phyloP scores from a whole-genome alignment of 805 yeast species.

The Kazachstania africana region DNA sequence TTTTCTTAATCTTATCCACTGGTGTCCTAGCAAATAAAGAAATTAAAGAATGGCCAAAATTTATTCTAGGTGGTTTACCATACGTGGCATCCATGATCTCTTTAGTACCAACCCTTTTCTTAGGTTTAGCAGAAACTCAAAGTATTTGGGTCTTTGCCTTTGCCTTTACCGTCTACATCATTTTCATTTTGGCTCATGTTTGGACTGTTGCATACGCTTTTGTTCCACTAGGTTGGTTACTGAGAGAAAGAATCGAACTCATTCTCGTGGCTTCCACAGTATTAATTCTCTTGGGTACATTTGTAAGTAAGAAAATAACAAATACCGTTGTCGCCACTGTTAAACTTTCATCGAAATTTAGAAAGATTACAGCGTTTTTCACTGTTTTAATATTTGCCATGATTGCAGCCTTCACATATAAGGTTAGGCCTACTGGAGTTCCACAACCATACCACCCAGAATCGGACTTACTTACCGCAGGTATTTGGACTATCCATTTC shows the following conservation, averaged over 20 bases:
- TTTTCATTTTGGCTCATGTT: constrained; percentile 68
- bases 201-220: constrained; percentile 98
- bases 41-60: constrained; percentile 21
- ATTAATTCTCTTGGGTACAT: constrained; percentile 42
- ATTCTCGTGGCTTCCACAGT: constrained; percentile 48
- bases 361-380: constrained; percentile 9
- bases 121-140: constrained; percentile 41
- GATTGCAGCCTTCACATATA: constrained; percentile 15
- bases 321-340: background rate
- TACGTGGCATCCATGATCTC: constrained; percentile 57
- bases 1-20: constrained; percentile 21
- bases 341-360: constrained; percentile 6
- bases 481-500: constrained; percentile 97
- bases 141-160: constrained; percentile 43
- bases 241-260: constrained; percentile 82
- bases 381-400: constrained; percentile 8
- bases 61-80: constrained; percentile 51
- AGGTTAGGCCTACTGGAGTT: constrained; percentile 28
- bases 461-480: constrained; percentile 72
- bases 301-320: background rate
- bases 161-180: constrained; percentile 37
- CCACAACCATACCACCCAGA: constrained; percentile 61
- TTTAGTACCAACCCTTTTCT: constrained; percentile 49
- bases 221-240: constrained; percentile 84
- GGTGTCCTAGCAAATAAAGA: constrained; percentile 12